Percentiles rank a stretch among this genome's conserved stretches.
Evolutionary conservation across 202 grass and related monocot species (phyloP).

Genomic region (Carex sylvatica): DNA sequence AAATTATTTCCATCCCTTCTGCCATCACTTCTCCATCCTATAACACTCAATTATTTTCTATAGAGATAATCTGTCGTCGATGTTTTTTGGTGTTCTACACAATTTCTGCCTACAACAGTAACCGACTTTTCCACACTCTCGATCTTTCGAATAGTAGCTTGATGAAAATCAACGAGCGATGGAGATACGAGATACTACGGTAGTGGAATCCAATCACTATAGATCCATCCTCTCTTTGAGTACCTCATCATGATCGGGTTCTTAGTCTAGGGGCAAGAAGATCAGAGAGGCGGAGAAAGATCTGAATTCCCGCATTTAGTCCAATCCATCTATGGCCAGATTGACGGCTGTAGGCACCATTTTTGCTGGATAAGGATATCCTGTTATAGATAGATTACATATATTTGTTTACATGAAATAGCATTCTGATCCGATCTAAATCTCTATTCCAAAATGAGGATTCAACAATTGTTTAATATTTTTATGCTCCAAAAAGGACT

Average conservation of each 20-base stretch:
- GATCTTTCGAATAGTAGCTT: background rate
- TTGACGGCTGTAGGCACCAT: constrained; percentile 59
- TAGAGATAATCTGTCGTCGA: no score
- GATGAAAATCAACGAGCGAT: background rate
- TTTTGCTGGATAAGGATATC: constrained; percentile 15
- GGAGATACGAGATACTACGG: background rate
- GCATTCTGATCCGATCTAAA: no score
- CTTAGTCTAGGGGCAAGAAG: background rate
- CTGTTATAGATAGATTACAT: no score
- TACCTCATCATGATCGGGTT: background rate
- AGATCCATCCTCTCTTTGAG: background rate
- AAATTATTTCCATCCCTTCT: no score
- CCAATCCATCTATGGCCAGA: constrained; percentile 38
- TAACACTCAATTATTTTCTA: no score
- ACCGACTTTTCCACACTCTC: background rate
- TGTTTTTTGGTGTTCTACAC: no score
- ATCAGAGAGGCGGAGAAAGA: background rate
- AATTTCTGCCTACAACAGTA: no score
- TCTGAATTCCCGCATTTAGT: background rate
- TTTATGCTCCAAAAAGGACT: no score
- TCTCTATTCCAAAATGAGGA: no score
- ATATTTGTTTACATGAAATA: no score
- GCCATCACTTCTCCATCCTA: no score
- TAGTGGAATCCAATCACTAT: background rate
- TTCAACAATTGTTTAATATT: no score